phyloP scores from a whole-genome alignment of 2,329 filamentous ascomycete species.

The Sphaceloma murrayae region DNA sequence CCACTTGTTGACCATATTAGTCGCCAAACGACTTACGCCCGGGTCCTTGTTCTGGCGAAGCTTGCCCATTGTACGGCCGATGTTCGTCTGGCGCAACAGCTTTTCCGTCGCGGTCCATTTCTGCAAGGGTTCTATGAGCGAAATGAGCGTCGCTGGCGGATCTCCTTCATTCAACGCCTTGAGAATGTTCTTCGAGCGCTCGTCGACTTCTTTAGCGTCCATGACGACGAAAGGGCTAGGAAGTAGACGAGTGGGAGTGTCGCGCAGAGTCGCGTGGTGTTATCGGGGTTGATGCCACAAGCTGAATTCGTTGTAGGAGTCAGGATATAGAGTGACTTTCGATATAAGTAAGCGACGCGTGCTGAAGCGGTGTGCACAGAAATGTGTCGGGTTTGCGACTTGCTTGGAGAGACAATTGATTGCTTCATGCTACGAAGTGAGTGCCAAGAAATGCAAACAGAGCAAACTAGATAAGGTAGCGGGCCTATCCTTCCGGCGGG shows the following conservation, averaged over 20 bases:
- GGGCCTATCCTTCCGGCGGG: no score
- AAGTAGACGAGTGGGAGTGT: background rate
- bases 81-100: conserved; percentile 79
- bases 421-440: background rate
- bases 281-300: no score
- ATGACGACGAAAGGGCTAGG: conserved; percentile 38
- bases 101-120: conserved; percentile 80
- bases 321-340: no score
- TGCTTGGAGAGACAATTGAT: background rate
- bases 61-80: conserved; percentile 82
- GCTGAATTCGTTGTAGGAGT: no score
- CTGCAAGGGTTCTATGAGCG: conserved; percentile 68
- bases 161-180: conserved; percentile 72
- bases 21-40: conserved; percentile 61
- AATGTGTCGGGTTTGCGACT: no score
- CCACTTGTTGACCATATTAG: conserved; percentile 81
- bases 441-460: background rate
- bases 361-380: no score
- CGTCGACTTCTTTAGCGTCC: conserved; percentile 73
- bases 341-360: no score
- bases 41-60: conserved; percentile 69
- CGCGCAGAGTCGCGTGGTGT: conserved; percentile 9
- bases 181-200: conserved; percentile 65
- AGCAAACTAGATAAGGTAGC: background rate
- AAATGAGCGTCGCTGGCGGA: conserved; percentile 59